Evolutionary conservation across 495 filamentous ascomycete genomes (phyloP).

Genomic region (Aspergillus ellipticus): DNA sequence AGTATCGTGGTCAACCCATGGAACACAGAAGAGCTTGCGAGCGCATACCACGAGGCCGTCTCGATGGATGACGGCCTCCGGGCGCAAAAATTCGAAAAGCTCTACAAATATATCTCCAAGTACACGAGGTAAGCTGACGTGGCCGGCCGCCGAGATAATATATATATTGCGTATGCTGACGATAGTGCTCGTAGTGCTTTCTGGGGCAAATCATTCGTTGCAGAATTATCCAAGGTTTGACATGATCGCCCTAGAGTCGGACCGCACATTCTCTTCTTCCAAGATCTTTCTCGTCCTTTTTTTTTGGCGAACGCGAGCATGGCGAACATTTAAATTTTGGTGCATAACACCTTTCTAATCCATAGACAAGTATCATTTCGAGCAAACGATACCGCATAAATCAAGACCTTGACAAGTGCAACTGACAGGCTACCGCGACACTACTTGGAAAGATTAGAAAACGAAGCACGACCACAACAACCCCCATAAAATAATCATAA

Average conservation of each 20-base stretch:
- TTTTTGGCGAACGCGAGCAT: not conserved
- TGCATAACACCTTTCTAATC: not conserved
- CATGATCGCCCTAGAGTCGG: not conserved
- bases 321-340: not conserved
- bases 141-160: not conserved
- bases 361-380: not conserved
- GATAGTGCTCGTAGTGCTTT: constrained; percentile 60
- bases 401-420: not conserved
- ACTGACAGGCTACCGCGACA: too few relatives aligned
- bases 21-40: constrained; percentile 94
- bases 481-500: too few relatives aligned
- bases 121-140: constrained; percentile 66
- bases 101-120: constrained; percentile 91
- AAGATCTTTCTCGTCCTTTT: not conserved
- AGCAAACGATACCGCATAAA: not conserved
- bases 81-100: constrained; percentile 77
- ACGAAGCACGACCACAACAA: too few relatives aligned
- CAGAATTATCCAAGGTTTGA: constrained; percentile 51
- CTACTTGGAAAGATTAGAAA: too few relatives aligned
- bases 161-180: not conserved
- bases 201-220: constrained; percentile 95
- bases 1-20: constrained; percentile 93
- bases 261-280: not conserved
- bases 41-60: constrained; percentile 88
- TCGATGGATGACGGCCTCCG: constrained; percentile 88